Percentiles rank a stretch among this genome's conserved stretches.
Conservation (phyloP, 1,284 basidiomycete species). For the Anthracocystis setariae region DNA sequence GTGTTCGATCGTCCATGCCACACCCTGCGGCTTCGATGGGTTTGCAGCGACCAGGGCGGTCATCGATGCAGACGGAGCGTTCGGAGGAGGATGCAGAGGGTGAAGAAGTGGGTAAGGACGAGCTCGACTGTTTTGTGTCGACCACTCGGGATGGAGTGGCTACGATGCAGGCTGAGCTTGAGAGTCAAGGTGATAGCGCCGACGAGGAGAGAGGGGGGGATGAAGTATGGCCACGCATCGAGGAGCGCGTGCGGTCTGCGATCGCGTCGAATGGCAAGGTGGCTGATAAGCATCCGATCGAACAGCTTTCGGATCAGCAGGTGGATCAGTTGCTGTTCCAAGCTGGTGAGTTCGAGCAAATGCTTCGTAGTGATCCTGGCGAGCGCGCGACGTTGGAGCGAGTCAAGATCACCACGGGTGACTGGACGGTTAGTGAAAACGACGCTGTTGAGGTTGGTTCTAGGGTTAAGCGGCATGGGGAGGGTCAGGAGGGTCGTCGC, state of each 20-base stretch:
- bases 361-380: constrained; percentile 22
- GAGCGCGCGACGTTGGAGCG: constrained; percentile 21
- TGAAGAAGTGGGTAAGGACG: constrained; percentile 10
- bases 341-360: constrained; percentile 13
- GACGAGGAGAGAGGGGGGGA: too few relatives aligned
- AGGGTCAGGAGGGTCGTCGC: too few relatives aligned
- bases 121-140: constrained; percentile 28
- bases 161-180: neutral
- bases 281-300: constrained; percentile 16
- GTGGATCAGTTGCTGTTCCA: constrained; percentile 36
- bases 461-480: too few relatives aligned
- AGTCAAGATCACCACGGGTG: constrained; percentile 27
- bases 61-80: neutral
- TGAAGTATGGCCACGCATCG: constrained; percentile 18
- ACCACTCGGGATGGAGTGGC: neutral
- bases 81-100: neutral
- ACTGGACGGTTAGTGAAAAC: constrained; percentile 11
- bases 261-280: neutral
- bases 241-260: constrained; percentile 3
- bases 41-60: neutral
- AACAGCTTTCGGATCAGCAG: constrained; percentile 30
- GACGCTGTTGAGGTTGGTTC: too few relatives aligned
- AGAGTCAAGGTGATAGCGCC: neutral
- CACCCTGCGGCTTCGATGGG: neutral
- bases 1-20: neutral